Base-by-base conservation (phyloP, 176 grass and related monocot genomes). In the Aegilops sharonensis region DNA sequence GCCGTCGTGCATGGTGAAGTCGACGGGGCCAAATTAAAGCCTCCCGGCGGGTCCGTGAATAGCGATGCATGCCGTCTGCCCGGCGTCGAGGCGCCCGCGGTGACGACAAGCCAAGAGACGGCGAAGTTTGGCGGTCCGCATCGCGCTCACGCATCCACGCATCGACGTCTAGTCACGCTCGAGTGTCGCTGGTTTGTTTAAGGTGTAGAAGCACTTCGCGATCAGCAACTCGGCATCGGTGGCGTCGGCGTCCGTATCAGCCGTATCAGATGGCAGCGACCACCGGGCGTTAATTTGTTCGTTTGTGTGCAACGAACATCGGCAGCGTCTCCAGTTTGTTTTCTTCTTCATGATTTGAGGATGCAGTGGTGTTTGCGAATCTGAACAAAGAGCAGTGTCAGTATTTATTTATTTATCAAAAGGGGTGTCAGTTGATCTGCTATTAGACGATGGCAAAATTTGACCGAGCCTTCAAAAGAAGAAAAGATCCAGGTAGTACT, bases 181-280 rank as follows among this genome's bases (percentile, higher is more conserved):
- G 25, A 54, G 24, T 31, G 45, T 27, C 45, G 15, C 8, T 18
- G 73, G 7, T 17, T 76, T 76, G 23, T 75, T 50, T 75, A 66
- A 31, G 13, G 64, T 31, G 27, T 6, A 8, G 0, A 59, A 72
- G 42, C 13, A 54, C n/a, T 45, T 45, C 39, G 24, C 24, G 18
- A 14, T 75, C 72, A 75, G 72, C 72, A 77, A 56, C 47, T 77
- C 47, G 6, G 8, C 73, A 56, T 76, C 3, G 8, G 47, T 54
- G 20, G 27, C 74, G 47, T 56, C 74, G 47, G 43, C 72, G 24
- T 27, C 74, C 74, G 74, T 56, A 32, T 76, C 25, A 76, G 73
- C 73, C 73, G 73, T 54, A 32, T 77, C 25, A 77, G 47, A 77
- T 56, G 74, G 47, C 52, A 12, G 47, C 74, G 47, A 77, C 74